phyloP scores from a whole-genome alignment of 2,329 filamentous ascomycete species.

The Pyrenochaeta sp. region DNA sequence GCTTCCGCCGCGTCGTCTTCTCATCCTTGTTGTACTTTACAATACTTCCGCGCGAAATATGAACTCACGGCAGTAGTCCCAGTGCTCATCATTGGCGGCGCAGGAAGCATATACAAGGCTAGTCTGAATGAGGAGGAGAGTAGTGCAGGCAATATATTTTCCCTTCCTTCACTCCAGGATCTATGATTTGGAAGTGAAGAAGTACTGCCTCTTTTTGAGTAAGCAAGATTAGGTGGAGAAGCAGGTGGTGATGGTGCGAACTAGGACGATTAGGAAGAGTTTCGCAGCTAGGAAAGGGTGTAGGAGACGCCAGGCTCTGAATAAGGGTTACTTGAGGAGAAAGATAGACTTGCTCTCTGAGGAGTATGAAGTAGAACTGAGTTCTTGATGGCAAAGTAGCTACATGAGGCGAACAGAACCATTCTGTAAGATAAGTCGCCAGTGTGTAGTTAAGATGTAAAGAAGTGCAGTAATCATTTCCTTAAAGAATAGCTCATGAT shows the following conservation, averaged over 20 bases:
- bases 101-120: constrained; percentile 9
- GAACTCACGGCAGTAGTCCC: neutral
- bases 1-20: neutral
- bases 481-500: neutral
- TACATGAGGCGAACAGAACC: no score
- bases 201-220: neutral
- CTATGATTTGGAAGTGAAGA: neutral
- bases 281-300: neutral
- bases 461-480: neutral
- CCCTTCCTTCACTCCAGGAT: neutral
- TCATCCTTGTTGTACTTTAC: constrained; percentile 9
- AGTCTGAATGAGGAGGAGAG: constrained; percentile 3
- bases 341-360: constrained; percentile 1
- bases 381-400: neutral
- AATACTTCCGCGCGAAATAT: constrained; percentile 11
- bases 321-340: constrained; percentile 3
- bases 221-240: neutral
- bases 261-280: neutral
- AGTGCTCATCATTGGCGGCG: no score
- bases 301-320: constrained; percentile 4
- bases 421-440: no score
- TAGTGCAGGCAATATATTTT: neutral
- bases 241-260: neutral
- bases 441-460: no score
- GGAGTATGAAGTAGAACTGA: neutral